These are phyloP conservation scores for Cercophora newfieldiana DNA, from an alignment of 495 filamentous ascomycete species.

Conservation along the genomic window DNA sequence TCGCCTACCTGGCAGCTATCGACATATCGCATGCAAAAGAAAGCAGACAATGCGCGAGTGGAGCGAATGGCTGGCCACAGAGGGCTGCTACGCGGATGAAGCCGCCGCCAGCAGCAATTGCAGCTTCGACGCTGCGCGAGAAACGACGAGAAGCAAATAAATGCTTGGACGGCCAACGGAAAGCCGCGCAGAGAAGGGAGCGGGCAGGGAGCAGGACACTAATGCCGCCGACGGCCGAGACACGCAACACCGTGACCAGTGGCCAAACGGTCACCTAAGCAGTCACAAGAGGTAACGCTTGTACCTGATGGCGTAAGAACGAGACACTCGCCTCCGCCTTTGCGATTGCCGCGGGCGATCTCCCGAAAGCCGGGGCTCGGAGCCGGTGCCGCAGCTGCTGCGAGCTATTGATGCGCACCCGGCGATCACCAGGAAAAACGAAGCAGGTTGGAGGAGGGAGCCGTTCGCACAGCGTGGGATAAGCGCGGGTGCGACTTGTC, in stretches of 20 bases:
- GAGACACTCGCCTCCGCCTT: conserved; percentile 22
- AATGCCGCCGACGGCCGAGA: conserved; percentile 30
- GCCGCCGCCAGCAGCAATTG: not conserved
- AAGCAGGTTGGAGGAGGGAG: not conserved
- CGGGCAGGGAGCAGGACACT: not conserved
- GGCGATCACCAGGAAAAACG: not conserved
- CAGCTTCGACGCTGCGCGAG: not conserved
- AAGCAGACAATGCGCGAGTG: not conserved
- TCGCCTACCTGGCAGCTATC: not conserved
- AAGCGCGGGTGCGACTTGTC: not conserved
- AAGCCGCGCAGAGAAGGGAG: not conserved
- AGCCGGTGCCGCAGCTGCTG: conserved; percentile 1
- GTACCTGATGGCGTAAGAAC: conserved; percentile 6
- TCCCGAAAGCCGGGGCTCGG: conserved; percentile 4
- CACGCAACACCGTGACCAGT: conserved; percentile 7
- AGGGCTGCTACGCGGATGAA: not conserved
- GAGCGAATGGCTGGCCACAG: not conserved
- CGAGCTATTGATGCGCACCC: not conserved
- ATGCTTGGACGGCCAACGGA: not conserved
- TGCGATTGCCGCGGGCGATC: conserved; percentile 23
- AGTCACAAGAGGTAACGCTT: not conserved
- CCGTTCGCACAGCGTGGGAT: not conserved
- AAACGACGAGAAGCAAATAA: not conserved
- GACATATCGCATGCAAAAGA: not conserved
- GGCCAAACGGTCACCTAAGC: not conserved